These are phyloP conservation scores for Oldenlandia corymbosa DNA, from an alignment of 257 asterid genomes.

Conservation along the genomic window DNA sequence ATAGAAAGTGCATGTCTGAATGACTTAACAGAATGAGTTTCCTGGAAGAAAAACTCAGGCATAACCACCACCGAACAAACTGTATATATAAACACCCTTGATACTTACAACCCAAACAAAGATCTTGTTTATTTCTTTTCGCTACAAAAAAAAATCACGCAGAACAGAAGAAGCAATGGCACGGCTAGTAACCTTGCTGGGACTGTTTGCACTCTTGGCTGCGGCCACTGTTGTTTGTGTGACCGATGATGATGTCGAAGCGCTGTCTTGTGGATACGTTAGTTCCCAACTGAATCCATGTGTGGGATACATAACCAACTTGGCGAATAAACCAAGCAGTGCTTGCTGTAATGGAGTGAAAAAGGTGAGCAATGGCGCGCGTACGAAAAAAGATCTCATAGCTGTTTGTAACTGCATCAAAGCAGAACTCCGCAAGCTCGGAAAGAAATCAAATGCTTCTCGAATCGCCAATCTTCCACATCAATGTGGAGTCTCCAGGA, in stretches of 20 bases:
- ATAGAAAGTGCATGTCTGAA: neutral
- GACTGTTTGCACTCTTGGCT: neutral
- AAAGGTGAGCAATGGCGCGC: neutral
- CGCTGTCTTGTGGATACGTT: neutral
- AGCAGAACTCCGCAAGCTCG: neutral
- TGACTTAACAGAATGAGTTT: neutral
- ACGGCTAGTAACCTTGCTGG: neutral
- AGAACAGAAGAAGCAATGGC: neutral
- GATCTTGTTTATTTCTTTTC: no score
- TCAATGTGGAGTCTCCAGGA: neutral
- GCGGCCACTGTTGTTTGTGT: neutral
- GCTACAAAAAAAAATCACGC: neutral
- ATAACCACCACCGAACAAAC: neutral
- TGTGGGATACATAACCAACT: neutral
- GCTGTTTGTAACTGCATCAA: constrained; percentile 3
- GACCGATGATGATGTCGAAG: no score
- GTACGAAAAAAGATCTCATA: neutral
- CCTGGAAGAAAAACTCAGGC: neutral
- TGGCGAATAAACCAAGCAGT: neutral
- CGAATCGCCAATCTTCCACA: constrained; percentile 1
- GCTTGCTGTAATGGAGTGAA: neutral
- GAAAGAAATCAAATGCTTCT: neutral
- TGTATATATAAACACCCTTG: neutral
- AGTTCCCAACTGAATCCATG: neutral
- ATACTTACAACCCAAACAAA: neutral